phyloP scores from a whole-genome alignment of 2,329 filamentous ascomycete genomes.

The Trichoderma lentiforme region DNA sequence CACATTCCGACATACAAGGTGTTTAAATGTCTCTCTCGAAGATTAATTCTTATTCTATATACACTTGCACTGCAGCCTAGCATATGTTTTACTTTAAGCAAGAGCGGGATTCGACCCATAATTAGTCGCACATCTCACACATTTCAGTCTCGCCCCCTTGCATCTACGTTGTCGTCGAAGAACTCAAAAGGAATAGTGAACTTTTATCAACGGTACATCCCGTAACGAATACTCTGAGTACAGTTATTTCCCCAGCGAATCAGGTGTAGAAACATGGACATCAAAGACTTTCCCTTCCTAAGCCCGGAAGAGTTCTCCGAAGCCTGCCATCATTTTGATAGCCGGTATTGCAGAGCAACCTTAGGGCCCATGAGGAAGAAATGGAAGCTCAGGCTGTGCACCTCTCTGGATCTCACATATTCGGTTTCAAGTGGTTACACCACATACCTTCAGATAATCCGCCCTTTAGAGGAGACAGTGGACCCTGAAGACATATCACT shows the following conservation, averaged over 20 bases:
- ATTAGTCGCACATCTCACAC: neutral
- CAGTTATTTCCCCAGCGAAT: neutral
- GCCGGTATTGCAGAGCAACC: slow-evolving; percentile 55
- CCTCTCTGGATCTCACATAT: slow-evolving; percentile 47
- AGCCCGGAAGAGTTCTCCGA: slow-evolving; percentile 60
- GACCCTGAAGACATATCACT: slow-evolving; percentile 46
- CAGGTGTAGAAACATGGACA: slow-evolving; percentile 34
- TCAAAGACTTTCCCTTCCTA: slow-evolving; percentile 59
- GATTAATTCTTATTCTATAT: neutral
- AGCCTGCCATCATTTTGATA: slow-evolving; percentile 61
- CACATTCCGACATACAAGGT: neutral
- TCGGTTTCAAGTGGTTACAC: slow-evolving; percentile 41
- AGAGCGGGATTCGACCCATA: neutral
- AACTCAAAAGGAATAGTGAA: neutral
- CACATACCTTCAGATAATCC: slow-evolving; percentile 56
- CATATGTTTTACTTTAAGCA: neutral
- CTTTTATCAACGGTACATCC: no score
- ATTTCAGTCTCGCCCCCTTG: neutral
- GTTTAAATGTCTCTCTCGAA: neutral
- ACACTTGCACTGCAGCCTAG: neutral
- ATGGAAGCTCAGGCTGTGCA: slow-evolving; percentile 55
- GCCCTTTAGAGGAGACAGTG: slow-evolving; percentile 45
- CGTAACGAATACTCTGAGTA: neutral
- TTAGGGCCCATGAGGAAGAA: slow-evolving; percentile 52
- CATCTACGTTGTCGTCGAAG: neutral